phyloP scores from a whole-genome alignment of 2,329 filamentous ascomycete genomes.

The Pyrenophora graminea region DNA sequence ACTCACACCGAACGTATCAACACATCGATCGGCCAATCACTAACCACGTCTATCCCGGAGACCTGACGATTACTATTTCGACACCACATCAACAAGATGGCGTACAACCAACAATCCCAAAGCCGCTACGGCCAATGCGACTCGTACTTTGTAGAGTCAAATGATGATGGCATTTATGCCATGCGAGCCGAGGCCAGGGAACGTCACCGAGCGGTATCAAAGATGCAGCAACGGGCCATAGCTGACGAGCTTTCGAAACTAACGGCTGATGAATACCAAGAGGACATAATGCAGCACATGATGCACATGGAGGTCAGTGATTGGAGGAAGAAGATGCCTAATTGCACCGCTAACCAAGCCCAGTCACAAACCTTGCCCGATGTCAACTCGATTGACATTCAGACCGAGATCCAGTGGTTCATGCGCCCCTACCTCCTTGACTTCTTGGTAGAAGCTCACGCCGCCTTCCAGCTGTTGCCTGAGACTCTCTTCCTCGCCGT shows the following conservation, averaged over 20 bases:
- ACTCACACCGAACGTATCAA: constrained; percentile 34
- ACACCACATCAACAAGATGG: constrained; percentile 56
- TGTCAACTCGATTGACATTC: constrained; percentile 97
- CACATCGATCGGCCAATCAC: no score
- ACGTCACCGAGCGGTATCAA: constrained; percentile 75
- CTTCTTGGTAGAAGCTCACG: constrained; percentile 96
- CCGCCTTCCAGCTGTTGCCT: constrained; percentile 88
- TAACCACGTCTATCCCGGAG: constrained; percentile 46
- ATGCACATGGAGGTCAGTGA: constrained; percentile 78
- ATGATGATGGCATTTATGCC: constrained; percentile 58
- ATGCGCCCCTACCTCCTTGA: constrained; percentile 98
- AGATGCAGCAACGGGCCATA: constrained; percentile 83
- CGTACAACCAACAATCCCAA: constrained; percentile 57
- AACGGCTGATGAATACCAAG: constrained; percentile 87
- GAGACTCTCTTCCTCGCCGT: constrained; percentile 95
- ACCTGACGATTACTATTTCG: constrained; percentile 53
- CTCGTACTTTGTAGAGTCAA: constrained; percentile 68
- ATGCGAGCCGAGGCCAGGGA: constrained; percentile 71
- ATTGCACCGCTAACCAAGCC: constrained; percentile 30
- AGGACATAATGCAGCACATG: constrained; percentile 94
- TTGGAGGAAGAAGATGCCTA: neutral
- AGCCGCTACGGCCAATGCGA: constrained; percentile 67
- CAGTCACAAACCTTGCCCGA: constrained; percentile 87
- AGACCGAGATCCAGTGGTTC: constrained; percentile 99
- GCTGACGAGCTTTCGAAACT: constrained; percentile 85